Conservation (phyloP, 805 yeast species). For the Cyberlindnera xishuangbannaensis region DNA sequence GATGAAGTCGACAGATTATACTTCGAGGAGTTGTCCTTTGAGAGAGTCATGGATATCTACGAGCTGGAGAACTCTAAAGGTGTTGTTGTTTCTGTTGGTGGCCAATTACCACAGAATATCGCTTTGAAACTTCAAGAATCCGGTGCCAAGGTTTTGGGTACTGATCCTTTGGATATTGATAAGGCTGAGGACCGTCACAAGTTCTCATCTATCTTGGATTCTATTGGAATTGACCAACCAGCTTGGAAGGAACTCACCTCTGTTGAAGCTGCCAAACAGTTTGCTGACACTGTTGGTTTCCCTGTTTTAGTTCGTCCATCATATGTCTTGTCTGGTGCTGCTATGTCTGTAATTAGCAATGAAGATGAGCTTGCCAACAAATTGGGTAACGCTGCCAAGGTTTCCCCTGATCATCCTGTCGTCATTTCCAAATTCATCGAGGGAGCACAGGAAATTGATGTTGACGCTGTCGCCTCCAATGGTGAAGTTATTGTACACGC, state of each 20-base stretch:
- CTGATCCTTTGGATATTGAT: conserved; percentile 91
- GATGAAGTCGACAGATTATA: conserved; percentile 97
- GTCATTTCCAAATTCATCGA: conserved; percentile 94
- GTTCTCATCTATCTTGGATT: conserved; percentile 89
- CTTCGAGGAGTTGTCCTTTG: conserved; percentile 92
- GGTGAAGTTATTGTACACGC: conserved; percentile 92
- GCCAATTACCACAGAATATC: conserved; percentile 96
- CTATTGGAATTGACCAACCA: conserved; percentile 93
- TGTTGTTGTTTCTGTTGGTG: conserved; percentile 95
- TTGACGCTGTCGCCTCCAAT: conserved; percentile 90
- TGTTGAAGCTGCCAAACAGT: conserved; percentile 73
- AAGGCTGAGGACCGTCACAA: conserved; percentile 98
- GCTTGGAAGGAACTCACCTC: conserved; percentile 95
- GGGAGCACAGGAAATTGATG: conserved; percentile 95
- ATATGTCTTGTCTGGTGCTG: conserved; percentile 96
- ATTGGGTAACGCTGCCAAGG: conserved; percentile 82
- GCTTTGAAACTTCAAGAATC: conserved; percentile 75
- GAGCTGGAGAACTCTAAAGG: conserved; percentile 88
- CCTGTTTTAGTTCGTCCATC: conserved; percentile 98
- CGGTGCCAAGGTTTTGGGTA: conserved; percentile 88
- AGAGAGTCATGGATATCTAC: conserved; percentile 95
- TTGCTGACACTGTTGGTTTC: conserved; percentile 83
- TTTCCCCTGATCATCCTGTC: conserved; percentile 94
- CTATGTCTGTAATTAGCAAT: conserved; percentile 88
- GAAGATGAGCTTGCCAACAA: conserved; percentile 77